These are phyloP conservation scores for Coemansia sp. DNA, from an alignment of 192 early-diverging fungal species.

Conservation along the genomic window DNA sequence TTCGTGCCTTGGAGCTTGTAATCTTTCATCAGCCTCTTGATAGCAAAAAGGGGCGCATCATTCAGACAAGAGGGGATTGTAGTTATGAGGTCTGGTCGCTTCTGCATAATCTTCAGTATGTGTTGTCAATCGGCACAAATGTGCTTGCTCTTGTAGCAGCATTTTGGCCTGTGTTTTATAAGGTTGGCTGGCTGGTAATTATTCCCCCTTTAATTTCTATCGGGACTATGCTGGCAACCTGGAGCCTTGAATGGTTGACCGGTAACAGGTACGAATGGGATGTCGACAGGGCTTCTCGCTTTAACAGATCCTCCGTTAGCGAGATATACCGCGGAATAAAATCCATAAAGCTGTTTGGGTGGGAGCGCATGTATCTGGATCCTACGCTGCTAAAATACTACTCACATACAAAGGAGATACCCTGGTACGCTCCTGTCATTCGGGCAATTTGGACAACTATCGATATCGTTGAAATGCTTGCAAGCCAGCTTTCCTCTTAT, in stretches of 20 bases:
- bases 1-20: conserved; percentile 19
- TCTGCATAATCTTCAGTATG: not conserved
- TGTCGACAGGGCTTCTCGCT: not conserved
- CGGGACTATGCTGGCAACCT: not conserved
- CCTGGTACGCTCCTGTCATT: conserved; percentile 38
- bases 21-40: conserved; percentile 29
- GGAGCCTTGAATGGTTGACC: conserved; percentile 7
- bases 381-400: conserved; percentile 12
- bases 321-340: conserved; percentile 30
- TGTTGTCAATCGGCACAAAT: not conserved
- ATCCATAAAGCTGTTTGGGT: conserved; percentile 47
- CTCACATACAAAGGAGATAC: conserved; percentile 1
- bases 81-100: not conserved
- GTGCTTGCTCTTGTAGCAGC: conserved; percentile 1
- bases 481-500: conserved; percentile 17
- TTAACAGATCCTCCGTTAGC: conserved; percentile 8
- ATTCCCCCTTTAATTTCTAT: conserved; percentile 16
- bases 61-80: not conserved
- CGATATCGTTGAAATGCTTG: conserved; percentile 7
- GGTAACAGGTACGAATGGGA: conserved; percentile 22
- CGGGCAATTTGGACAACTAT: conserved; percentile 14
- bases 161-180: conserved; percentile 17
- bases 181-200: conserved; percentile 24
- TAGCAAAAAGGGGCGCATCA: not conserved
- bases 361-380: conserved; percentile 43